Conservation (phyloP, 2,329 filamentous ascomycete genomes). For the Verticillium nonalfalfae region DNA sequence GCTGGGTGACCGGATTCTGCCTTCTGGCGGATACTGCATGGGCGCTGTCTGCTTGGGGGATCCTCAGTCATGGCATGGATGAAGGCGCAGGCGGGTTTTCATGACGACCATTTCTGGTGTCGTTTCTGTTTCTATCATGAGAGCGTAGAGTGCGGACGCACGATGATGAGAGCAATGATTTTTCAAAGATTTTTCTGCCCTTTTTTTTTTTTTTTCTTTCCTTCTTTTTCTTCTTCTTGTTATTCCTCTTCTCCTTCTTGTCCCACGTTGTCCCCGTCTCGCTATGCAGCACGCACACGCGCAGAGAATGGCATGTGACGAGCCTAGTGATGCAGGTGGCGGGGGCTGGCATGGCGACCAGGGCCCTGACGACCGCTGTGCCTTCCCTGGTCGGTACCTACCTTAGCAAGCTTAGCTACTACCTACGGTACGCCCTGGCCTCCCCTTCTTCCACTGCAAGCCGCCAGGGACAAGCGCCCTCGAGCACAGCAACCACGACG, state of each 20-base stretch:
- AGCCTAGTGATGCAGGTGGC: not conserved
- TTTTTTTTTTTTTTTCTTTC: too few species aligned
- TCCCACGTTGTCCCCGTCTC: too few species aligned
- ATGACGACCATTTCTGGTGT: too few species aligned
- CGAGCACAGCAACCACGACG: not conserved
- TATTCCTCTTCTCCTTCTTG: too few species aligned
- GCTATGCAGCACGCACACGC: too few species aligned
- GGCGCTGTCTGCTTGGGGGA: not conserved
- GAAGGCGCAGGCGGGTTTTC: not conserved
- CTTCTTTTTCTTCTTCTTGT: too few species aligned
- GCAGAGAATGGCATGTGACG: not conserved
- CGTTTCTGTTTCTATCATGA: too few species aligned
- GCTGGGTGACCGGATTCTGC: not conserved
- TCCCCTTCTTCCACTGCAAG: not conserved
- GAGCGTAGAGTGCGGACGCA: not conserved
- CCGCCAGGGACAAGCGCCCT: not conserved
- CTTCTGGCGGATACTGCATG: not conserved
- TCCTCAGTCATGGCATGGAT: not conserved
- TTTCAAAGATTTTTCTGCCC: too few species aligned
- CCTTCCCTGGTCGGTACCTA: not conserved
- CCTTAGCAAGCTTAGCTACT: too few species aligned
- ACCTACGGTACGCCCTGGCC: too few species aligned
- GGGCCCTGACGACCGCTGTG: not conserved
- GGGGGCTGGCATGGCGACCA: not conserved
- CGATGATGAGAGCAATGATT: not conserved